Evolutionary conservation across 176 grass and related monocot genomes (phyloP), one percentile per base, ranked within the genome.

Genomic region (barley (Hordeum vulgare)): DNA sequence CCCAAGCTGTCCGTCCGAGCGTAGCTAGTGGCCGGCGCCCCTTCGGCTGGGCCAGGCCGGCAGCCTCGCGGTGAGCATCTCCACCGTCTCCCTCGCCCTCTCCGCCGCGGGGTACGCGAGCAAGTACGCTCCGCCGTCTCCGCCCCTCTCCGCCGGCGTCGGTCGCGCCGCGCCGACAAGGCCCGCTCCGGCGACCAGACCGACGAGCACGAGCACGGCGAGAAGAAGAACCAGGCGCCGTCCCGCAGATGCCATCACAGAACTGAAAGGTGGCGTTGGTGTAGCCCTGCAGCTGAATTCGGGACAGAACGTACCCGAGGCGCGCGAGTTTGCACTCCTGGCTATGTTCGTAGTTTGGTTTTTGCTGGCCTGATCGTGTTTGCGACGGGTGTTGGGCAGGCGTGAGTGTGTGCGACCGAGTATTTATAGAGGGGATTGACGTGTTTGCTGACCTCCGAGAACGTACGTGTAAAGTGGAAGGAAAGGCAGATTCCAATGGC

Each of bases 11-110:
- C 13, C 24, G 1, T 21, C 17, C 12, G 5, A 0, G 17, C 18
- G 45, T 11, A 56, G 2, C 84, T 93, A 93, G 60, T 97, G 94
- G 0, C 91, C 94, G 4, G 94, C 86, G 0, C 94, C 94, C 63
- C 41, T 89, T 8, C 86, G 89, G 80, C 94, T 93, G 3, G 94
- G 79, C 15, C 94, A 91, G 11, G 94, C 86, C 39, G 86, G 91
- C 74, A 91, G 53, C 78, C 77, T 90, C 56, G 84, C 94, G 61
- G 87, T 80, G 83, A 85, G 90, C 27, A 87, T 88, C 77, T 72
- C 82, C 79, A 92, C 84, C 40, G 85, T 71, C 61, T 86, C 61
- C 66, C 60, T 82, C 60, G 71, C 79, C 62, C 24, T 80, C 61
- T 57, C 42, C 42, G 62, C 20, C 54, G 59, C 40, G 56, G 85